These are phyloP conservation scores for Cutaneotrichosporon dermatis DNA, from an alignment of 1,284 basidiomycete genomes.

Conservation along the genomic window DNA sequence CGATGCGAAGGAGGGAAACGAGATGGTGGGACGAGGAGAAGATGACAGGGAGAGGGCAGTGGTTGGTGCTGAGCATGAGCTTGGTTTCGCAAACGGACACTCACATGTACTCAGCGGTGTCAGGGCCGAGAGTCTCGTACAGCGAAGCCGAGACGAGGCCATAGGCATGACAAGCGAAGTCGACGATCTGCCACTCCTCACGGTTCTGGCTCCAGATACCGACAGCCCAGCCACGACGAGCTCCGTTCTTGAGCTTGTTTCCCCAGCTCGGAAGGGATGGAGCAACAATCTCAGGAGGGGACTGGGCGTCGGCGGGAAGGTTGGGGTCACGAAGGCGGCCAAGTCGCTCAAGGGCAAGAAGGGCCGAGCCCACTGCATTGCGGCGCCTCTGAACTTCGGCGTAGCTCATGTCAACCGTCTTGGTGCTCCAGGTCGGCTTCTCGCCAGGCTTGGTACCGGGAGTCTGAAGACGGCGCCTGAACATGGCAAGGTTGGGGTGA, in stretches of 20 bases:
- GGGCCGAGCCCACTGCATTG: conserved; percentile 40
- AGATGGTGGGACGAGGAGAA: conserved; percentile 73
- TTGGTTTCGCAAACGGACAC: not conserved
- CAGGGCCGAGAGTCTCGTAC: conserved; percentile 86
- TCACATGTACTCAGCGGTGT: conserved; percentile 47
- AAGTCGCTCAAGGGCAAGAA: conserved; percentile 41
- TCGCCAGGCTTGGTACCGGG: conserved; percentile 24
- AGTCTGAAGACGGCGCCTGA: conserved; percentile 34
- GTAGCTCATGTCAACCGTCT: conserved; percentile 38
- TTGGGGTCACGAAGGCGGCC: conserved; percentile 34
- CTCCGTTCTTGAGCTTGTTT: conserved; percentile 30
- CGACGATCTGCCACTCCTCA: conserved; percentile 86
- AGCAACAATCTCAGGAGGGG: conserved; percentile 33
- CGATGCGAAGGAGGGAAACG: conserved; percentile 66
- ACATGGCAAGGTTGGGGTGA: conserved; percentile 34
- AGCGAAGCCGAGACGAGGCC: conserved; percentile 76
- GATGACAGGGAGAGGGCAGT: conserved; percentile 71
- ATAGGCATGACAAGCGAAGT: conserved; percentile 73
- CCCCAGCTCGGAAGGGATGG: conserved; percentile 33
- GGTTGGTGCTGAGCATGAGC: conserved; percentile 62
- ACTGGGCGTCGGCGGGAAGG: conserved; percentile 8
- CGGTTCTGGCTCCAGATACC: conserved; percentile 51
- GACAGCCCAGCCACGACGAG: conserved; percentile 48
- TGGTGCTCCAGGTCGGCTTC: conserved; percentile 27
- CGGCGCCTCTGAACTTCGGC: conserved; percentile 33